phyloP scores from a whole-genome alignment of 2,329 filamentous ascomycete genomes.

The Diaporthe longicolla region DNA sequence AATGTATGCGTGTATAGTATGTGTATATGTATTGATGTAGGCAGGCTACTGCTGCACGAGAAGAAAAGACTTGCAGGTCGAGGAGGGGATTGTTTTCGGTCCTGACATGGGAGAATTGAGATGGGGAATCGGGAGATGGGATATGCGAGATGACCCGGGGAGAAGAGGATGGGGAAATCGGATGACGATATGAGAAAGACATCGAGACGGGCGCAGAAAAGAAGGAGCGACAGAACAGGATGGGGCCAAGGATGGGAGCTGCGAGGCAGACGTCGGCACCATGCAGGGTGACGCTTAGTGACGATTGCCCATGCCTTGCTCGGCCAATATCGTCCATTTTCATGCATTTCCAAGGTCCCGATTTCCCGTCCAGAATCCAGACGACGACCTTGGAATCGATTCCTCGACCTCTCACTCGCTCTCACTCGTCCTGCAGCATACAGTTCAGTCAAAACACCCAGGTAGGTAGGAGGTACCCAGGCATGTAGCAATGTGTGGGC shows the following conservation, averaged over 20 bases:
- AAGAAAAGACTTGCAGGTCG: neutral
- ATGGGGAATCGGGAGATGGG: constrained; percentile 4
- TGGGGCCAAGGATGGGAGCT: constrained; percentile 1
- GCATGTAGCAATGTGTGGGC: too few relatives aligned
- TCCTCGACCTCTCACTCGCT: neutral
- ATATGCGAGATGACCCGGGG: constrained; percentile 18
- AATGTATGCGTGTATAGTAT: neutral
- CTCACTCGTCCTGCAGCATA: neutral
- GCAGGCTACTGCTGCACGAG: too few relatives aligned
- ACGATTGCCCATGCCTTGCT: neutral
- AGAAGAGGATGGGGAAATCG: constrained; percentile 4
- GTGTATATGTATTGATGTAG: neutral
- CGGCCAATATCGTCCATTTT: neutral
- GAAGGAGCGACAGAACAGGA: neutral
- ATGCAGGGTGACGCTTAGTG: constrained; percentile 26
- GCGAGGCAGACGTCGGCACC: constrained; percentile 10
- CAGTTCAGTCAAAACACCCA: too few relatives aligned
- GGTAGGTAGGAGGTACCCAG: too few relatives aligned
- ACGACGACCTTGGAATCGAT: neutral
- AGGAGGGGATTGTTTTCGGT: neutral
- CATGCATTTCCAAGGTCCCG: neutral
- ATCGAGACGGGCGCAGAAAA: neutral
- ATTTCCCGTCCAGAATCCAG: neutral
- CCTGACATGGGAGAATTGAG: neutral
- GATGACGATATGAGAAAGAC: constrained; percentile 11